phyloP scores from a whole-genome alignment of 441 rosid genomes.

The Flueggea neowawraea region DNA sequence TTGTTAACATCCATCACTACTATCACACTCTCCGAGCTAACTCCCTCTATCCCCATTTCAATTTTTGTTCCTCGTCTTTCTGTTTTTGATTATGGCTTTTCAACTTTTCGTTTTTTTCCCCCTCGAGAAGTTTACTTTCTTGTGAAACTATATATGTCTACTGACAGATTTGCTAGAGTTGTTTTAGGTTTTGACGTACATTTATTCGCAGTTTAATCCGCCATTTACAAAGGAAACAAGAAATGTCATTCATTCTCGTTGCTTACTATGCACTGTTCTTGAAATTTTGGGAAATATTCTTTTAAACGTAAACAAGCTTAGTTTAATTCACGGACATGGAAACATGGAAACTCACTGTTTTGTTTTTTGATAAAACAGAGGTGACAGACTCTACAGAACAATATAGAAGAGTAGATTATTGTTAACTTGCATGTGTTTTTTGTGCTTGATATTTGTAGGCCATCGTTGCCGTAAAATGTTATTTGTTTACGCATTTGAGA shows the following conservation, averaged over 20 bases:
- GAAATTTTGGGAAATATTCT: background rate
- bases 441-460: too few species aligned
- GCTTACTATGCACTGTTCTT: constrained; percentile 1
- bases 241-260: constrained; percentile 7
- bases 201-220: constrained; percentile 1
- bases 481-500: too few species aligned
- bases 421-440: too few species aligned
- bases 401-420: too few species aligned
- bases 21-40: constrained; percentile 35
- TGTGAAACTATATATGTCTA: background rate
- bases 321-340: too few species aligned
- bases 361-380: too few species aligned
- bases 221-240: constrained; percentile 13
- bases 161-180: background rate
- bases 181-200: background rate
- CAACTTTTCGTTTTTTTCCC: background rate
- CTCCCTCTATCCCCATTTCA: constrained; percentile 13
- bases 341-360: too few species aligned
- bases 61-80: background rate
- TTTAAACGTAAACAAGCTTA: background rate
- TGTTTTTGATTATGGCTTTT: background rate
- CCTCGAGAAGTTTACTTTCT: too few species aligned
- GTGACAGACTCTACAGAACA: too few species aligned
- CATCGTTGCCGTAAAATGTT: too few species aligned
- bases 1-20: constrained; percentile 40